Conservation (phyloP, 306 rosid species). For the Acacia acuminata region DNA sequence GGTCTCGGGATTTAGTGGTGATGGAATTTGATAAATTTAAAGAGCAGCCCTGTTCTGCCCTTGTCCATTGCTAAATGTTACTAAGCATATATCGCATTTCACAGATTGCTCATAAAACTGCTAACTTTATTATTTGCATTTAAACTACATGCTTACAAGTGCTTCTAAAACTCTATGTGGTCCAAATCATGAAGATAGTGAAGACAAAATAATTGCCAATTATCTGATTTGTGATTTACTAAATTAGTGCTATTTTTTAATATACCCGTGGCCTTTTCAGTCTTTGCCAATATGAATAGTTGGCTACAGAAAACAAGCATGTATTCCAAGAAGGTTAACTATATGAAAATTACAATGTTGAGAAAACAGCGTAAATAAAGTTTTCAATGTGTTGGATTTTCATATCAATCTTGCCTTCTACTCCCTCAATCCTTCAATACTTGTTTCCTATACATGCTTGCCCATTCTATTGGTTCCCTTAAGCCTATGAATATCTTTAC, state of each 20-base stretch:
- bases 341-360: constrained; percentile 5
- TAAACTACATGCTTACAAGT: constrained; percentile 7
- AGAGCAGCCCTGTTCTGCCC: neutral
- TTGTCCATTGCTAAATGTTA: neutral
- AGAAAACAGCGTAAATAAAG: constrained; percentile 1
- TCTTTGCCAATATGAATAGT: constrained; percentile 15
- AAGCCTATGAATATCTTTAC: constrained; percentile 34
- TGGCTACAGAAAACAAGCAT: constrained; percentile 17
- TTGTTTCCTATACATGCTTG: constrained; percentile 4
- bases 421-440: constrained; percentile 16
- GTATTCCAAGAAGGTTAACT: constrained; percentile 20
- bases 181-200: constrained; percentile 18
- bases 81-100: constrained; percentile 8
- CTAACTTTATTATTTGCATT: constrained; percentile 9
- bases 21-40: constrained; percentile 17
- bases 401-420: constrained; percentile 10
- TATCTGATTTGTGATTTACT: constrained; percentile 18
- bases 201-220: constrained; percentile 20
- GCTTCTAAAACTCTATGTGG: constrained; percentile 19
- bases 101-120: constrained; percentile 19
- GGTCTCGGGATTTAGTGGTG: constrained; percentile 35
- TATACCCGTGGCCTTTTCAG: constrained; percentile 15
- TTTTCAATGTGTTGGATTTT: constrained; percentile 24
- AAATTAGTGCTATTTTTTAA: constrained; percentile 7
- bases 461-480: constrained; percentile 18